A percentile compares a stretch with the other conserved stretches of the same genome.
Evolutionary conservation across 73 alveolate species (phyloP).

Genomic region (Uronychia binucleata): DNA sequence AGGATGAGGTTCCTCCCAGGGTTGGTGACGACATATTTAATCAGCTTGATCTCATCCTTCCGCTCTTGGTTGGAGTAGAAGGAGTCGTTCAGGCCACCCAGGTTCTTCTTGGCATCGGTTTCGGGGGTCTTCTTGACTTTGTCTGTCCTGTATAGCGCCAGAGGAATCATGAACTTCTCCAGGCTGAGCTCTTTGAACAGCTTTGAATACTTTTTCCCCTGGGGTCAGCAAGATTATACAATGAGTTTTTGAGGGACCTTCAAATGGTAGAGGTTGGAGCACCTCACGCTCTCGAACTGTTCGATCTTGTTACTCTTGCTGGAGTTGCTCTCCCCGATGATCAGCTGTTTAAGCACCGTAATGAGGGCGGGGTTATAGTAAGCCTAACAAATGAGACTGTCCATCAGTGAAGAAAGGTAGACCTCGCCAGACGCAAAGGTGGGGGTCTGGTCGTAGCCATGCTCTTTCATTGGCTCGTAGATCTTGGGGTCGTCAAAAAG

Average conservation of each 20-base stretch:
- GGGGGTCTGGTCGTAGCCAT: slow-evolving; percentile 93
- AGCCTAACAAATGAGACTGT: slow-evolving; percentile 88
- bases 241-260: slow-evolving; percentile 53
- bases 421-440: slow-evolving; percentile 97
- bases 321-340: slow-evolving; percentile 80
- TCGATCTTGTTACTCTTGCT: slow-evolving; percentile 32
- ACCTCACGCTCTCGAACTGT: slow-evolving; percentile 48
- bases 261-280: slow-evolving; percentile 65
- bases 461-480: slow-evolving; percentile 66
- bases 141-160: slow-evolving; percentile 73
- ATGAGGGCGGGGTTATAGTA: slow-evolving; percentile 93
- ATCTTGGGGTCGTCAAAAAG: slow-evolving; percentile 69
- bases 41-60: slow-evolving; percentile 55
- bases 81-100: not conserved
- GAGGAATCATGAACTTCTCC: slow-evolving; percentile 64
- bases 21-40: slow-evolving; percentile 92
- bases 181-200: slow-evolving; percentile 62
- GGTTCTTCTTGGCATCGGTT: not conserved
- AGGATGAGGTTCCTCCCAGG: slow-evolving; percentile 81
- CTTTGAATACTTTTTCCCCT: slow-evolving; percentile 59
- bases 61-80: not conserved
- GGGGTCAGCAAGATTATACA: not conserved
- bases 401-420: slow-evolving; percentile 93
- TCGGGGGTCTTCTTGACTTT: not conserved
- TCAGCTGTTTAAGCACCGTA: slow-evolving; percentile 83